A percentile compares a stretch with the other conserved stretches of the same genome.
These are phyloP conservation scores for Pueraria montana DNA, from an alignment of 306 rosid genomes.

Conservation along the genomic window DNA sequence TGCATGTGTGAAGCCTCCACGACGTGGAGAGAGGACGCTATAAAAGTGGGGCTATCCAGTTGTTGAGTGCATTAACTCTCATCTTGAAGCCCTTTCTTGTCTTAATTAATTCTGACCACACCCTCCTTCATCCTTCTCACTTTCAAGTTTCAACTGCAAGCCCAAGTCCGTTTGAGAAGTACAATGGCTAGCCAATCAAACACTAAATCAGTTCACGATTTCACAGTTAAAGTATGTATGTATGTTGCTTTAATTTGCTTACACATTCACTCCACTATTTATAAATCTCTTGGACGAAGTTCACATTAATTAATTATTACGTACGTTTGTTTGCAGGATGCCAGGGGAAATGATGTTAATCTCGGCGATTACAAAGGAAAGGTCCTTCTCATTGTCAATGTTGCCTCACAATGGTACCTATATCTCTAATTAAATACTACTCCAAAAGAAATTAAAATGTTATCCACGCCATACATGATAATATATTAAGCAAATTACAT, in stretches of 20 bases:
- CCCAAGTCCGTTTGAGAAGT: no score
- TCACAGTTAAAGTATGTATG: conserved; percentile 67
- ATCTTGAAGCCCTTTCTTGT: background rate
- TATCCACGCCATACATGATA: no score
- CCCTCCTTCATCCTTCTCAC: background rate
- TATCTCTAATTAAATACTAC: no score
- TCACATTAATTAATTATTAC: no score
- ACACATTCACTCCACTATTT: background rate
- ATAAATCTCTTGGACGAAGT: background rate
- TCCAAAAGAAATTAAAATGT: no score
- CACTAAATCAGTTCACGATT: conserved; percentile 55
- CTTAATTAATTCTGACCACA: no score
- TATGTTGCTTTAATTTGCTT: conserved; percentile 15
- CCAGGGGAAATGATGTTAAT: conserved; percentile 74
- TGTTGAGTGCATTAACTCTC: background rate
- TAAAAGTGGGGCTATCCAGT: background rate
- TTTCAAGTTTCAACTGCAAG: background rate
- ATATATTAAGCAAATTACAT: no score
- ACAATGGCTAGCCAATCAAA: no score
- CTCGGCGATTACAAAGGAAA: conserved; percentile 76
- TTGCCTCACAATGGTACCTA: conserved; percentile 80
- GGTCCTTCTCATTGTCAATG: conserved; percentile 77
- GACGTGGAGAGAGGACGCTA: background rate
- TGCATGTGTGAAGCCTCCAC: background rate
- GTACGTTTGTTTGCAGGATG: conserved; percentile 61